A percentile compares a stretch with the other conserved stretches of the same genome.
Evolutionary conservation across 176 grass and related monocot species (phyloP).

Genomic region (Zoysia japonica): DNA sequence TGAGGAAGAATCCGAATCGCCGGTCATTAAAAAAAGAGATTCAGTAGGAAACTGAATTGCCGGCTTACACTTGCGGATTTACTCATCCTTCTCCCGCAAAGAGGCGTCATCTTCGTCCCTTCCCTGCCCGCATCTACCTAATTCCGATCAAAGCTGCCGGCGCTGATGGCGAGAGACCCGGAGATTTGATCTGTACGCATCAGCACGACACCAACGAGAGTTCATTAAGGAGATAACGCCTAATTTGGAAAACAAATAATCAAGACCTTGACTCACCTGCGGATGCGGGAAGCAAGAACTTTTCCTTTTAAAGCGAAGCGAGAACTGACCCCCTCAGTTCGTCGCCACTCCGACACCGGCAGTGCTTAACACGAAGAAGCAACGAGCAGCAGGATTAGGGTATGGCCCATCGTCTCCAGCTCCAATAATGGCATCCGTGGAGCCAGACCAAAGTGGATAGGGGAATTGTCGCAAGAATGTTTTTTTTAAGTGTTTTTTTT

Average conservation of each 20-base stretch:
- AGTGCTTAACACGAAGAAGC: no score
- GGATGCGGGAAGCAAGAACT: not conserved
- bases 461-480: no score
- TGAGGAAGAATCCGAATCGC: not conserved
- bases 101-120: not conserved
- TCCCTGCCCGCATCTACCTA: not conserved
- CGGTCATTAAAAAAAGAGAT: not conserved
- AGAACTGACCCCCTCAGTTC: not conserved
- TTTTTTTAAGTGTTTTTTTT: no score
- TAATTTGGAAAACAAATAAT: not conserved
- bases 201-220: not conserved
- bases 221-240: not conserved
- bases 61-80: constrained; percentile 62
- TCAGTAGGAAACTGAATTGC: not conserved
- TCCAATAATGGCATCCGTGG: no score
- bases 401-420: no score
- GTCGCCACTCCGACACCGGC: not conserved
- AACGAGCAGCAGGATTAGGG: no score
- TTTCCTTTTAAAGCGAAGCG: no score
- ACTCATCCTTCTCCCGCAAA: constrained; percentile 35
- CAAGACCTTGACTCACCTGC: not conserved
- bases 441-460: no score
- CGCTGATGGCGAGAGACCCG: not conserved
- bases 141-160: not conserved
- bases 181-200: not conserved